Evolutionary conservation across 106 monocot species (phyloP).

Genomic region (Triglochin maritima): DNA sequence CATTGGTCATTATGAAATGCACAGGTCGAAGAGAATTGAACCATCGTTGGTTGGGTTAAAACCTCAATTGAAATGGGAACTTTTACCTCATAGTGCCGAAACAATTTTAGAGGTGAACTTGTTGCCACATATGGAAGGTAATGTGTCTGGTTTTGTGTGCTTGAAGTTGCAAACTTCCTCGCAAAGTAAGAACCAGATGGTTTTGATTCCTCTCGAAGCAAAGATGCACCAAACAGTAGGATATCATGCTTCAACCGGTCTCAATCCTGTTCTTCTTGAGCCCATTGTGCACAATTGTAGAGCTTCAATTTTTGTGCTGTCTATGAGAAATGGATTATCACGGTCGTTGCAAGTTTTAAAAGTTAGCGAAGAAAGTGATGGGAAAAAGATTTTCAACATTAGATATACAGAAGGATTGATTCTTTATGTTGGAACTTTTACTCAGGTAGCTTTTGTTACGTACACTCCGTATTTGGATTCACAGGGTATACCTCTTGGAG

Average conservation of each 20-base stretch:
- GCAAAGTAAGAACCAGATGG: slow-evolving; percentile 10
- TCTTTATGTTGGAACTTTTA: slow-evolving; percentile 39
- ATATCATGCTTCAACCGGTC: slow-evolving; percentile 16
- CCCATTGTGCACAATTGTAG: slow-evolving; percentile 16
- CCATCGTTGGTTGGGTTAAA: slow-evolving; percentile 25
- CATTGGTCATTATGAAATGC: slow-evolving; percentile 11
- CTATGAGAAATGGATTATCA: slow-evolving; percentile 30
- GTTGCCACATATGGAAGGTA: slow-evolving; percentile 27
- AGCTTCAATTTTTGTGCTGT: slow-evolving; percentile 30
- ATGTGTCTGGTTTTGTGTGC: slow-evolving; percentile 47
- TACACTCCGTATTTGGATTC: slow-evolving; percentile 6
- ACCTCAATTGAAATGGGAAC: slow-evolving; percentile 40
- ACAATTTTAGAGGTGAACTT: slow-evolving; percentile 38
- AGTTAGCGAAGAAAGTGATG: slow-evolving; percentile 33
- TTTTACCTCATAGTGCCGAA: slow-evolving; percentile 28
- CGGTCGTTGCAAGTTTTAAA: slow-evolving; percentile 30
- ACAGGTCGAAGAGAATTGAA: slow-evolving; percentile 7
- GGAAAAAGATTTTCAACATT: slow-evolving; percentile 27
- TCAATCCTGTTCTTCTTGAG: slow-evolving; percentile 35
- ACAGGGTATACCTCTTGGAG: slow-evolving; percentile 4
- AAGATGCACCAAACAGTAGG: slow-evolving; percentile 24
- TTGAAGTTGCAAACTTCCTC: slow-evolving; percentile 30
- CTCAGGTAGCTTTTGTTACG: slow-evolving; percentile 37
- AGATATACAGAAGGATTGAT: slow-evolving; percentile 44
- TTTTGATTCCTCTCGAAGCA: slow-evolving; percentile 49